These are phyloP conservation scores for Capsicum chinense DNA, from an alignment of 257 asterid genomes.

Conservation along the genomic window DNA sequence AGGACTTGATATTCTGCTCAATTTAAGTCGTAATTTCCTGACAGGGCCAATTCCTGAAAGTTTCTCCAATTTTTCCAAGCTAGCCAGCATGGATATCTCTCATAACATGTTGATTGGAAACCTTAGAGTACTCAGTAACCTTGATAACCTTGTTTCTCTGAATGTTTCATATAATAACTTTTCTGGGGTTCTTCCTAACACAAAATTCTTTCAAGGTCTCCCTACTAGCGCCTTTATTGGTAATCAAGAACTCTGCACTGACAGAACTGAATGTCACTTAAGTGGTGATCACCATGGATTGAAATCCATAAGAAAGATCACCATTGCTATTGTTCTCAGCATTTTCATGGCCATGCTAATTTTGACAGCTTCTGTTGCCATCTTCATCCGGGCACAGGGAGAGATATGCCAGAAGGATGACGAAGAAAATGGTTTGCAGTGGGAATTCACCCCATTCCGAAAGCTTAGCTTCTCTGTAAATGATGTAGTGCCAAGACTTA, in stretches of 20 bases:
- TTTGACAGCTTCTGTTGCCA: conserved; percentile 45
- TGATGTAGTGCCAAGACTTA: conserved; percentile 58
- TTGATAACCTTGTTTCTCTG: conserved; percentile 67
- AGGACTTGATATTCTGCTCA: conserved; percentile 64
- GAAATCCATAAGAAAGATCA: conserved; percentile 49
- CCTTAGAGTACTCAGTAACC: conserved; percentile 53
- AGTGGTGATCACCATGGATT: conserved; percentile 39
- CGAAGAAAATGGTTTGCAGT: conserved; percentile 54
- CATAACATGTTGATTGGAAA: conserved; percentile 69
- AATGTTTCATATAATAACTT: conserved; percentile 72
- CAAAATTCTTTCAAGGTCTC: conserved; percentile 61
- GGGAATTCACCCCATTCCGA: conserved; percentile 74
- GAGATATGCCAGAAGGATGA: conserved; percentile 38
- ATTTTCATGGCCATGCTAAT: conserved; percentile 41
- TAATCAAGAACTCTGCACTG: conserved; percentile 57
- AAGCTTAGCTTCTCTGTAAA: conserved; percentile 64
- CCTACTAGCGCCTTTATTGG: conserved; percentile 60
- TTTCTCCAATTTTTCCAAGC: conserved; percentile 68
- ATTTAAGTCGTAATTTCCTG: conserved; percentile 58
- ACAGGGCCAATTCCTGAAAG: conserved; percentile 62
- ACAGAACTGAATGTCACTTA: conserved; percentile 43
- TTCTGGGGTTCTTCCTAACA: conserved; percentile 60
- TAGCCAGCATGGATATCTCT: conserved; percentile 73
- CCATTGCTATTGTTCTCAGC: conserved; percentile 44
- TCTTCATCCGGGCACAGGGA: conserved; percentile 41